These are phyloP conservation scores for Mesembryanthemum crystallinum DNA, from an alignment of 148 eudicot genomes.

Conservation along the genomic window DNA sequence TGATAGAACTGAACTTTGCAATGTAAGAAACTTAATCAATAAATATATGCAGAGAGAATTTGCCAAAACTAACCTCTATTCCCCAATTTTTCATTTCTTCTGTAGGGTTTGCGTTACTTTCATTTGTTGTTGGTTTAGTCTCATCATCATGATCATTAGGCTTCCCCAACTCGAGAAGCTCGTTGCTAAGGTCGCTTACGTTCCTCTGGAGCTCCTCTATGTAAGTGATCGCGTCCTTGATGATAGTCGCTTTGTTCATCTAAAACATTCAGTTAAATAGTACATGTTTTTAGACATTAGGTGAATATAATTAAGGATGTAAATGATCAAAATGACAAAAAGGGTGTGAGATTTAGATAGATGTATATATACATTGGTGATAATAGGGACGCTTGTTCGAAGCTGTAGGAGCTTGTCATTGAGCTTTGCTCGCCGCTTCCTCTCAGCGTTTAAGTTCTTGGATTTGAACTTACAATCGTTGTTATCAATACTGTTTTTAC, in stretches of 20 bases:
- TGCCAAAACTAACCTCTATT: slow-evolving; percentile 50
- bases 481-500: background rate
- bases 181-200: slow-evolving; percentile 47
- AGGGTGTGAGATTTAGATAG: background rate
- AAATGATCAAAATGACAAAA: background rate
- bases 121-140: slow-evolving; percentile 3
- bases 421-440: slow-evolving; percentile 67
- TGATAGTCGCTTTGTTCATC: slow-evolving; percentile 78
- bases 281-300: background rate
- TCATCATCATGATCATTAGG: slow-evolving; percentile 35
- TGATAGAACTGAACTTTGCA: too few species aligned
- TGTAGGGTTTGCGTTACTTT: slow-evolving; percentile 20
- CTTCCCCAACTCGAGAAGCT: slow-evolving; percentile 55
- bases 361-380: slow-evolving; percentile 64
- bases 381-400: slow-evolving; percentile 73
- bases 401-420: slow-evolving; percentile 60
- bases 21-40: background rate
- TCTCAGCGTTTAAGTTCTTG: slow-evolving; percentile 75
- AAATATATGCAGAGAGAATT: background rate
- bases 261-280: too few species aligned
- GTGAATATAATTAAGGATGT: background rate
- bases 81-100: slow-evolving; percentile 46
- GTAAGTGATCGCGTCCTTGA: slow-evolving; percentile 73
- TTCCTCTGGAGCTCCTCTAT: slow-evolving; percentile 53
- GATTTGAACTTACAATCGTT: slow-evolving; percentile 47